Evolutionary conservation across 495 filamentous ascomycete genomes (phyloP).

Genomic region (Daldinia concentrica): DNA sequence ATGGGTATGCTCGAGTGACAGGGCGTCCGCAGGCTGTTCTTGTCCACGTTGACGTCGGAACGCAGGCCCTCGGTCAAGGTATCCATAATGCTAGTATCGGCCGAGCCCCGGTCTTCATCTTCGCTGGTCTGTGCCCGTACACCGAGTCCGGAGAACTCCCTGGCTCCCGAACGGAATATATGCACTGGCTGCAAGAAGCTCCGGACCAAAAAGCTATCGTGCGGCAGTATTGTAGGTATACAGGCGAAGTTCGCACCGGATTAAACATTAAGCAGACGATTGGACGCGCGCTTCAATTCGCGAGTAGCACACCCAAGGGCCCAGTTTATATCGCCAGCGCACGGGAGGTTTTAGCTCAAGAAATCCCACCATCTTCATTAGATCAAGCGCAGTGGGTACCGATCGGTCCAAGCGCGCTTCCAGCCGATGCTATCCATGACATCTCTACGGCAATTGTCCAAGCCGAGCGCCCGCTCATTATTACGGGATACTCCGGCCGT

Average conservation of each 20-base stretch:
- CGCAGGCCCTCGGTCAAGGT: constrained; percentile 79
- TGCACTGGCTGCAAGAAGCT: constrained; percentile 85
- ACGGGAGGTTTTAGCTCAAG: constrained; percentile 77
- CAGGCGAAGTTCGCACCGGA: constrained; percentile 76
- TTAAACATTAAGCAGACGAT: constrained; percentile 83
- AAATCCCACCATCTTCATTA: constrained; percentile 73
- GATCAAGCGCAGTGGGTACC: constrained; percentile 70
- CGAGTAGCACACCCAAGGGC: constrained; percentile 73
- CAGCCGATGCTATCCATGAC: constrained; percentile 63
- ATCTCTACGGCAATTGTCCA: constrained; percentile 67
- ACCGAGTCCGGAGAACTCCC: constrained; percentile 78
- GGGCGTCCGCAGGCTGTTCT: constrained; percentile 78
- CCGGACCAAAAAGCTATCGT: constrained; percentile 82
- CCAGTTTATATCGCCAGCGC: constrained; percentile 76
- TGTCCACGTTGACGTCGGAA: constrained; percentile 84
- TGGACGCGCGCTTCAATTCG: constrained; percentile 77
- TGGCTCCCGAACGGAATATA: constrained; percentile 80
- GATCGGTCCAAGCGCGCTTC: constrained; percentile 69
- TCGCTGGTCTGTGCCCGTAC: constrained; percentile 78
- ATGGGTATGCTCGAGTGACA: constrained; percentile 78
- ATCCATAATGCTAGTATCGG: constrained; percentile 83
- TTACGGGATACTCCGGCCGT: constrained; percentile 76
- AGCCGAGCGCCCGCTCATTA: constrained; percentile 71
- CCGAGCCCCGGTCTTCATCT: constrained; percentile 76
- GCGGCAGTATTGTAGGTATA: constrained; percentile 78